Conservation (phyloP, 2,329 filamentous ascomycete genomes). For the Blastomyces percursus region DNA sequence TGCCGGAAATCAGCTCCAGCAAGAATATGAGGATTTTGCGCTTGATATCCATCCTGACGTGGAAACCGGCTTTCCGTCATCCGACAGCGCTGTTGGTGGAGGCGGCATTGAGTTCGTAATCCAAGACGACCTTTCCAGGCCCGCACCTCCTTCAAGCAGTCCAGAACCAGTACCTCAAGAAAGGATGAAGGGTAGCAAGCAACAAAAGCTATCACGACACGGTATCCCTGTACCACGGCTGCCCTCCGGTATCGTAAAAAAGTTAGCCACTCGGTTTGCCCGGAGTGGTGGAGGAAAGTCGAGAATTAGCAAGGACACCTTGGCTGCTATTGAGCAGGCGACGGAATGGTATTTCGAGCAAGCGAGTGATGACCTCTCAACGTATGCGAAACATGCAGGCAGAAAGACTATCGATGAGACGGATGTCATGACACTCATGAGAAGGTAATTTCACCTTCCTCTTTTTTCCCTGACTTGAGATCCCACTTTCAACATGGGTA, state of each 20-base stretch:
- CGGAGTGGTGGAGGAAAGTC: conserved; percentile 54
- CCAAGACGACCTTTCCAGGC: conserved; percentile 19
- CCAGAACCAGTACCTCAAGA: conserved; percentile 27
- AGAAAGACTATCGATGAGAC: conserved; percentile 77
- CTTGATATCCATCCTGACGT: conserved; percentile 22
- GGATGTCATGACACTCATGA: conserved; percentile 73
- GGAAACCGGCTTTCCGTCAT: conserved; percentile 19
- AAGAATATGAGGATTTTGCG: conserved; percentile 27
- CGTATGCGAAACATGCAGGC: conserved; percentile 70
- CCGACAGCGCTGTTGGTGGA: conserved; percentile 20
- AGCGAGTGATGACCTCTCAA: conserved; percentile 63
- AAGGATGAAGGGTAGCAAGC: conserved; percentile 26
- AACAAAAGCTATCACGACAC: conserved; percentile 54
- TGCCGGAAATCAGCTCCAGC: conserved; percentile 24
- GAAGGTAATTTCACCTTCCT: conserved; percentile 50
- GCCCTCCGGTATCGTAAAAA: conserved; percentile 61
- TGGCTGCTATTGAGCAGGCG: conserved; percentile 65
- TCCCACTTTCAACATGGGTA: not conserved
- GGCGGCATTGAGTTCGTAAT: conserved; percentile 25
- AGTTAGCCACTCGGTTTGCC: conserved; percentile 53
- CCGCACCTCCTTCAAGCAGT: conserved; percentile 25
- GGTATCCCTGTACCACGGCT: conserved; percentile 67
- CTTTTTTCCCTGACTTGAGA: not conserved
- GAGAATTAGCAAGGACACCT: conserved; percentile 61
- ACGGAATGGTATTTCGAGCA: conserved; percentile 92